Evolutionary conservation across 1,284 basidiomycete genomes (phyloP), one percentile per base, ranked within the genome.

Genomic region (Pyrrhoderma noxium): DNA sequence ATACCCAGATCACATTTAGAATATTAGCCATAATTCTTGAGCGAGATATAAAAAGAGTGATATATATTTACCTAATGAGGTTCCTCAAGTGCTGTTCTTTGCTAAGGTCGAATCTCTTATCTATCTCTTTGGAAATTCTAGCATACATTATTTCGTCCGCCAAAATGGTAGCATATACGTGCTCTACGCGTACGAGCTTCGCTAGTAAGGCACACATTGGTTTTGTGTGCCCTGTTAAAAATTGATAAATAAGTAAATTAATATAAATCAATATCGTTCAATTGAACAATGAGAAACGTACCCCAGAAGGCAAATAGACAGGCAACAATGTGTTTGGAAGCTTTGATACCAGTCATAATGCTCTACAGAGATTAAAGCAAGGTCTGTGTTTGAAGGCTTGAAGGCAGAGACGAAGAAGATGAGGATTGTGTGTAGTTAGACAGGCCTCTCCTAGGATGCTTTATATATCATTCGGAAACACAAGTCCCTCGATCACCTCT

Each of bases 181-280:
- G 50, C 19, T 39, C 43, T 11, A 52, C 34, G 9, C 27, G 42
- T 8, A 46, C 44, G 19, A 52, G 7, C 44, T 46, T 52, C n/a
- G 36, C 34, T 9, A 31, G 3, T n/a, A 52, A 13, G 38, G 35
- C 50, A 25, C 42, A 45, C n/a, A 52, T 18, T 16, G 50, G 34
- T 22, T 52, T 52, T 7, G 37, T 52, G 25, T 52, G 50, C 16
- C 50, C 50, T 52, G 41, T 36, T 40, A 23, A 1, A 11, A 5
- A 31, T n/a, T n/a, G n/a, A 31, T 5, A 5, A 5, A 35, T 31
- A 5, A 42, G 22, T 23, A 16, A 23, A 27, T 13, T 8, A 49
- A 40, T 14, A 8, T 23, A 8, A 14, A 23, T 4, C n/a, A 3
- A 39, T n/a, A n/a, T n/a, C n/a, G n/a, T n/a, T n/a, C 14, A 5